Evolutionary conservation across 2,329 filamentous ascomycete genomes (phyloP).

Genomic region (Pseudogymnoascus sp.): DNA sequence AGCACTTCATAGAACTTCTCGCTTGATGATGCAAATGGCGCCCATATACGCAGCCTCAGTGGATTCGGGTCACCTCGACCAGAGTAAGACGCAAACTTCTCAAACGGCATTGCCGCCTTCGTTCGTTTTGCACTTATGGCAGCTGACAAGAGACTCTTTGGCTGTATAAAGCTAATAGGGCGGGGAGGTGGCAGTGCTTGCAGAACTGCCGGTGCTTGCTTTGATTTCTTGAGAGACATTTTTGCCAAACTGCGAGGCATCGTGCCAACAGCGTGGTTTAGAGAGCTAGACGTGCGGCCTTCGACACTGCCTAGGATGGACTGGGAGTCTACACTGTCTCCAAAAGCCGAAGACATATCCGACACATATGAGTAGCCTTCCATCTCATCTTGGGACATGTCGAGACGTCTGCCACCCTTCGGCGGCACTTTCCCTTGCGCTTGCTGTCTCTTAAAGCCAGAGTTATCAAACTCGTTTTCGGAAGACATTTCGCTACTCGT

Average conservation of each 20-base stretch:
- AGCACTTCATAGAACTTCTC: constrained; percentile 62
- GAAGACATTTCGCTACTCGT: constrained; percentile 79
- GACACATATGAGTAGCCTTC: constrained; percentile 54
- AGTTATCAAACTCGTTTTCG: constrained; percentile 67
- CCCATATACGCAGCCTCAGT: constrained; percentile 68
- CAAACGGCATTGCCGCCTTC: constrained; percentile 62
- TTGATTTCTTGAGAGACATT: constrained; percentile 56
- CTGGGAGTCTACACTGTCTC: constrained; percentile 59
- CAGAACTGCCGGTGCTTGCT: constrained; percentile 47
- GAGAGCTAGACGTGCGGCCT: constrained; percentile 45
- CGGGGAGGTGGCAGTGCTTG: constrained; percentile 62
- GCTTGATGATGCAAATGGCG: constrained; percentile 57
- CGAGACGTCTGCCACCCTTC: constrained; percentile 43
- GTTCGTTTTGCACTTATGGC: constrained; percentile 65
- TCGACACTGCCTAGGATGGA: constrained; percentile 61
- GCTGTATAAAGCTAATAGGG: constrained; percentile 56
- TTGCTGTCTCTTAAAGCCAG: constrained; percentile 54
- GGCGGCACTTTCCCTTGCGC: constrained; percentile 52
- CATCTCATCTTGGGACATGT: constrained; percentile 45
- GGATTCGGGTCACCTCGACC: constrained; percentile 73
- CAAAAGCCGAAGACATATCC: constrained; percentile 56
- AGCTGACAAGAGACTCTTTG: constrained; percentile 59
- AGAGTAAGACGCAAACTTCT: constrained; percentile 66
- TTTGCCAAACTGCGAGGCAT: constrained; percentile 51
- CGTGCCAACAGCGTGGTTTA: constrained; percentile 48